Conservation (phyloP, 2,329 filamentous ascomycete genomes). For the Colletotrichum camelliae region DNA sequence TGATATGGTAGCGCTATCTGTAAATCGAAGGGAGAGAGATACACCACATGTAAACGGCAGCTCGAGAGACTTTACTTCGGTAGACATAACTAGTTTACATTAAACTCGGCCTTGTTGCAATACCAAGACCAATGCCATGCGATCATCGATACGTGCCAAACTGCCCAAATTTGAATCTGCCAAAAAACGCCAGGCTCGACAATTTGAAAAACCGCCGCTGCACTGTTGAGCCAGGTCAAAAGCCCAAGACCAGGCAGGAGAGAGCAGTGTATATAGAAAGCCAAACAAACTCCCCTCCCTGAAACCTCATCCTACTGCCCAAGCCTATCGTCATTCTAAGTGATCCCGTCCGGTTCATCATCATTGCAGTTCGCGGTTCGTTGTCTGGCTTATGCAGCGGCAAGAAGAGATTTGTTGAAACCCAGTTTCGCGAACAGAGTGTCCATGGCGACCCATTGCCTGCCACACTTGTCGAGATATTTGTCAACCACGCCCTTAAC, state of each 20-base stretch:
- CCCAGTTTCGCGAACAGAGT: conserved; percentile 76
- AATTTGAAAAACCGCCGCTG: not conserved
- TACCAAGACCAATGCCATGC: not conserved
- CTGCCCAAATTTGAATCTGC: not conserved
- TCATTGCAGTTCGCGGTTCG: not conserved
- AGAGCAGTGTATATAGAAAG: not conserved
- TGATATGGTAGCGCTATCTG: not conserved
- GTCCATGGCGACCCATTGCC: conserved; percentile 95
- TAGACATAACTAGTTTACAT: not conserved
- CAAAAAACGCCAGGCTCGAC: not conserved
- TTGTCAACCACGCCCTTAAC: conserved; percentile 79
- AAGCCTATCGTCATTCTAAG: not conserved
- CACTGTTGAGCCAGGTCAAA: not conserved
- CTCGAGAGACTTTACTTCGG: not conserved
- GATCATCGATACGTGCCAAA: not conserved
- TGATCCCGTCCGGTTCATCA: not conserved
- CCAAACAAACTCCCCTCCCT: not conserved
- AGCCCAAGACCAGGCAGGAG: not conserved
- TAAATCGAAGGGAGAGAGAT: not conserved
- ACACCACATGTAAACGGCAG: not conserved
- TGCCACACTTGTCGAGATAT: conserved; percentile 88
- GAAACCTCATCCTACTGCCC: not conserved
- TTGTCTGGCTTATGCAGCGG: not conserved
- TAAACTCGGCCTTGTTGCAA: not conserved
- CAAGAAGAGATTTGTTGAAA: conserved; percentile 43